These are phyloP conservation scores for Aspergillus neoniger DNA, from an alignment of 2,329 filamentous ascomycete genomes.

Conservation along the genomic window DNA sequence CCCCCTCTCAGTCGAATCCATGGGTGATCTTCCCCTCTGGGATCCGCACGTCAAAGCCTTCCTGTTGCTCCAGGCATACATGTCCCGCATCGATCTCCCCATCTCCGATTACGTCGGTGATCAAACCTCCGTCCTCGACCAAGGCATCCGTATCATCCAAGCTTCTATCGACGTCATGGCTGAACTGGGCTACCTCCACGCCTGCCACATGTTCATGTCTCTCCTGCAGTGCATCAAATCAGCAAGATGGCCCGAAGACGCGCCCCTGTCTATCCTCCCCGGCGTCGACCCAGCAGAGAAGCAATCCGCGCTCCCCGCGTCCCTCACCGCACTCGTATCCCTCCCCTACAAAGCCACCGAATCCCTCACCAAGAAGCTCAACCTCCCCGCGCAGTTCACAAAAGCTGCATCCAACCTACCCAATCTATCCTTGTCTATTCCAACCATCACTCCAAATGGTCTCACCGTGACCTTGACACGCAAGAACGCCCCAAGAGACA, in stretches of 20 bases:
- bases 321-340: slow-evolving; percentile 35
- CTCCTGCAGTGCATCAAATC: slow-evolving; percentile 91
- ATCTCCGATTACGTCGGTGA: slow-evolving; percentile 98
- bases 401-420: slow-evolving; percentile 70
- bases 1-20: slow-evolving; percentile 64
- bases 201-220: slow-evolving; percentile 76
- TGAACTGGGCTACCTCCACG: slow-evolving; percentile 79
- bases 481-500: slow-evolving; percentile 64
- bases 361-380: slow-evolving; percentile 31
- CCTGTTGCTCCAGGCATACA: slow-evolving; percentile 88
- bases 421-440: slow-evolving; percentile 63
- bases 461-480: slow-evolving; percentile 63
- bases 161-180: slow-evolving; percentile 91
- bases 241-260: slow-evolving; percentile 84
- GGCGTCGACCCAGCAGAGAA: slow-evolving; percentile 53
- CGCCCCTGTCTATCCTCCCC: slow-evolving; percentile 76
- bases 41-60: slow-evolving; percentile 98
- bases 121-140: slow-evolving; percentile 83
- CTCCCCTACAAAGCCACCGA: slow-evolving; percentile 29
- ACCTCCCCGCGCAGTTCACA: slow-evolving; percentile 43
- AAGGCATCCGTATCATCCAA: slow-evolving; percentile 95
- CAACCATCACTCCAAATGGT: slow-evolving; percentile 62
- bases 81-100: slow-evolving; percentile 87
- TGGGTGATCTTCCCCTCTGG: slow-evolving; percentile 82
- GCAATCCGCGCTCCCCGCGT: slow-evolving; percentile 27